phyloP scores from a whole-genome alignment of 148 eudicot genomes.

The Tetragonia tetragonoides region DNA sequence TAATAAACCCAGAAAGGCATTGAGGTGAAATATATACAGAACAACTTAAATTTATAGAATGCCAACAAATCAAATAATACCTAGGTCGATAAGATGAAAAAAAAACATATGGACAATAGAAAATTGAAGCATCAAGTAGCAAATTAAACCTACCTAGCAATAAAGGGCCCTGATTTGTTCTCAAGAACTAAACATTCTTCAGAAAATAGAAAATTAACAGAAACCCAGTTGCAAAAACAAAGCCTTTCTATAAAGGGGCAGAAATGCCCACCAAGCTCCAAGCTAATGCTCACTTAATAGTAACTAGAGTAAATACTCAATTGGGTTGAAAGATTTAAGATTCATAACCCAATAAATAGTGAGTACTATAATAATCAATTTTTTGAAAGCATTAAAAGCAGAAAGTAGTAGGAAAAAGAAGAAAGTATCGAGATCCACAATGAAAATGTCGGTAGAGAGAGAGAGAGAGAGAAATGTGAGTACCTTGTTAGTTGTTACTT shows the following conservation, averaged over 20 bases:
- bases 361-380: not conserved
- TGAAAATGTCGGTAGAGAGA: not conserved
- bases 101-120: not conserved
- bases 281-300: not conserved
- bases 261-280: not conserved
- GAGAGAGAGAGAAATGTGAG: not conserved
- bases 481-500: no score
- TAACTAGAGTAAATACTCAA: not conserved
- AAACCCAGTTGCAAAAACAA: not conserved
- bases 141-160: not conserved
- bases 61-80: not conserved
- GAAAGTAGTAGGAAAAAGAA: not conserved
- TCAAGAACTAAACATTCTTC: not conserved
- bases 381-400: not conserved
- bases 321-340: not conserved
- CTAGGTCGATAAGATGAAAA: not conserved
- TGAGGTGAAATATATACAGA: not conserved
- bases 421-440: not conserved
- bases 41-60: not conserved
- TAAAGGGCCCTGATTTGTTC: not conserved
- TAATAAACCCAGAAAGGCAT: not conserved
- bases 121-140: not conserved
- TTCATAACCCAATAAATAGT: no score
- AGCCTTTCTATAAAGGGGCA: not conserved
- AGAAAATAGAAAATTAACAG: not conserved